Percentiles rank a stretch among this genome's conserved stretches.
These are phyloP conservation scores for Irpex lacteus DNA, from an alignment of 1,284 basidiomycete species.

Conservation along the genomic window DNA sequence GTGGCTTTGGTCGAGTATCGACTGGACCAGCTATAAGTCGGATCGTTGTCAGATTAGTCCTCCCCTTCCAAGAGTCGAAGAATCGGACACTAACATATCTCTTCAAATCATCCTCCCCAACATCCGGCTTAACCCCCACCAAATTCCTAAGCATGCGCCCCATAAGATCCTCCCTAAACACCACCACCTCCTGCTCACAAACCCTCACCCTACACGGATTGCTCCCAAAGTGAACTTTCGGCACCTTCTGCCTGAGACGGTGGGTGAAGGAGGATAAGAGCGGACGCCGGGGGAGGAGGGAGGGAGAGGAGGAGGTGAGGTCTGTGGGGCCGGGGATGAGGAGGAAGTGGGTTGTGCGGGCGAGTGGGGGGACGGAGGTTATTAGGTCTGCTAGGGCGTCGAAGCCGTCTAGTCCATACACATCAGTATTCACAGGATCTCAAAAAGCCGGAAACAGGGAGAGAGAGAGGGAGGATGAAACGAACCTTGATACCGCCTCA, in stretches of 20 bases:
- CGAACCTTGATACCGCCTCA: slow-evolving; percentile 82
- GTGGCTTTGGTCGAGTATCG: slow-evolving; percentile 90
- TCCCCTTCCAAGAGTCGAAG: too few relatives aligned
- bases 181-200: slow-evolving; percentile 93
- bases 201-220: slow-evolving; percentile 97
- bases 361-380: slow-evolving; percentile 73
- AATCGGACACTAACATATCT: slow-evolving; percentile 87
- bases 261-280: slow-evolving; percentile 74
- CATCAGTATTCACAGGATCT: too few relatives aligned
- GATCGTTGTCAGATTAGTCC: neutral
- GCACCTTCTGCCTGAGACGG: slow-evolving; percentile 68
- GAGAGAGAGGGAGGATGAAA: neutral
- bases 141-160: slow-evolving; percentile 91
- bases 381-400: slow-evolving; percentile 85
- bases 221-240: slow-evolving; percentile 79
- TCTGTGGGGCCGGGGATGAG: slow-evolving; percentile 94
- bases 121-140: slow-evolving; percentile 80
- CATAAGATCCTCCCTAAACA: slow-evolving; percentile 94
- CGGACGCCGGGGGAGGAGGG: slow-evolving; percentile 75
- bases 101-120: slow-evolving; percentile 75
- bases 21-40: slow-evolving; percentile 78
- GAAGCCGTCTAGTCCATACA: slow-evolving; percentile 66
- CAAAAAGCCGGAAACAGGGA: too few relatives aligned
- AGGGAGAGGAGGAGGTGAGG: slow-evolving; percentile 72
- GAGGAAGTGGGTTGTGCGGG: slow-evolving; percentile 83